Evolutionary conservation across 179 eudicot species (phyloP).

Genomic region (Silene vulgaris): DNA sequence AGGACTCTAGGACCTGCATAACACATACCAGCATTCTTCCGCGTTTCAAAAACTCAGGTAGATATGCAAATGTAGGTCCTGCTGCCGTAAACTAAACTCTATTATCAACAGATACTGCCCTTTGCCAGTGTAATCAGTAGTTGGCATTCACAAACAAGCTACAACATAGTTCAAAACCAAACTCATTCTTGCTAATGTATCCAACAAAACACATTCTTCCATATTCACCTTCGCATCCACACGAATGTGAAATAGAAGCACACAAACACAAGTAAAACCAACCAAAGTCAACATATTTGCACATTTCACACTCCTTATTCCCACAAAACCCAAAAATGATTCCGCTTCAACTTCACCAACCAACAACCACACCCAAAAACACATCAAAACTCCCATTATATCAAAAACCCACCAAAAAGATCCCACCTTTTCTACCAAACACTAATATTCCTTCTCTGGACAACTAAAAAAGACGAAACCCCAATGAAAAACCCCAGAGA

Average conservation of each 20-base stretch:
- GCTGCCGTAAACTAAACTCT: too few relatives aligned
- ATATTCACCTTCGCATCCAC: neutral
- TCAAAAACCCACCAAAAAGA: conserved; percentile 7
- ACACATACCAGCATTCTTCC: neutral
- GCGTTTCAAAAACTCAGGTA: neutral
- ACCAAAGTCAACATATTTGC: neutral
- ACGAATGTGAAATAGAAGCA: neutral
- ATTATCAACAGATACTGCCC: too few relatives aligned
- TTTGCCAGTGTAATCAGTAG: neutral
- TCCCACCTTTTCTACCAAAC: neutral
- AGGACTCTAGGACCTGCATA: neutral
- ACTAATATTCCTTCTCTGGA: neutral
- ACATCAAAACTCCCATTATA: neutral
- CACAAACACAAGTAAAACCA: neutral
- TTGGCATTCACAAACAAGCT: neutral
- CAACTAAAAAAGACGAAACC: neutral
- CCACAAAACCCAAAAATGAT: neutral
- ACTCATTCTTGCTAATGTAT: neutral
- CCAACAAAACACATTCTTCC: conserved; percentile 2
- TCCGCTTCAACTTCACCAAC: neutral
- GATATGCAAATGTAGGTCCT: conserved; percentile 6
- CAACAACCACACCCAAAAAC: neutral
- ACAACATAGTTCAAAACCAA: neutral
- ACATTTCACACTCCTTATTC: neutral
- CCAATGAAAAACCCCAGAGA: conserved; percentile 6